Evolutionary conservation across 1,284 basidiomycete genomes (phyloP).

Genomic region (Sphaerobolus stellatus): DNA sequence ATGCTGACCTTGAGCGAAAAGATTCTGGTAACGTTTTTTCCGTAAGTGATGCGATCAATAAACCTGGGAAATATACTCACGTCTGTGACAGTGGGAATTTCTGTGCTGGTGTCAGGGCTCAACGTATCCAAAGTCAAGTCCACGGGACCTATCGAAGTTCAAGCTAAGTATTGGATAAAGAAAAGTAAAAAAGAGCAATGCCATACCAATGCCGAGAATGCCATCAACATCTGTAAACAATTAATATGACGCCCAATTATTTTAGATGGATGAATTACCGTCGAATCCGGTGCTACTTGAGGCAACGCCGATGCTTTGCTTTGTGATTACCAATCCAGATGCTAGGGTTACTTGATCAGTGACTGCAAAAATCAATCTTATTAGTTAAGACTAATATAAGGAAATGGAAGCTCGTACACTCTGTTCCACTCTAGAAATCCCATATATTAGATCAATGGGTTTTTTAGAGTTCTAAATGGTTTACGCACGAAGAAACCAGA

Average conservation of each 20-base stretch:
- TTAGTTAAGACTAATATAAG: background rate
- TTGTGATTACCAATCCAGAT: slow-evolving; percentile 22
- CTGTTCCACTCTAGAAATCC: slow-evolving; percentile 38
- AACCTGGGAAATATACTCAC: background rate
- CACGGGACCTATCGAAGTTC: slow-evolving; percentile 32
- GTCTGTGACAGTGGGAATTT: slow-evolving; percentile 38
- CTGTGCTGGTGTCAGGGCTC: slow-evolving; percentile 15
- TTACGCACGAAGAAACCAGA: slow-evolving; percentile 41
- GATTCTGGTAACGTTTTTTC: slow-evolving; percentile 20
- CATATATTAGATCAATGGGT: background rate
- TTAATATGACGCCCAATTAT: background rate
- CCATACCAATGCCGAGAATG: slow-evolving; percentile 36
- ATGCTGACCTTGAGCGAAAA: slow-evolving; percentile 26
- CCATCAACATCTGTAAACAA: slow-evolving; percentile 33
- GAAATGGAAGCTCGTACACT: slow-evolving; percentile 36
- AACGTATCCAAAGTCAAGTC: slow-evolving; percentile 36
- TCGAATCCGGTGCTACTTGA: slow-evolving; percentile 35
- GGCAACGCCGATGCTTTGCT: slow-evolving; percentile 46
- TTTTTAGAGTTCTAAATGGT: background rate
- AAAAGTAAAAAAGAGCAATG: slow-evolving; percentile 2
- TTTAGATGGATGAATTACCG: slow-evolving; percentile 13
- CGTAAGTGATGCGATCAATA: background rate
- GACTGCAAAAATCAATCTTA: slow-evolving; percentile 26
- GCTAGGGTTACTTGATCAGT: slow-evolving; percentile 29
- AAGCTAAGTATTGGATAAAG: background rate